These are phyloP conservation scores for Cerrena zonata DNA, from an alignment of 1,284 basidiomycete genomes.

Conservation along the genomic window DNA sequence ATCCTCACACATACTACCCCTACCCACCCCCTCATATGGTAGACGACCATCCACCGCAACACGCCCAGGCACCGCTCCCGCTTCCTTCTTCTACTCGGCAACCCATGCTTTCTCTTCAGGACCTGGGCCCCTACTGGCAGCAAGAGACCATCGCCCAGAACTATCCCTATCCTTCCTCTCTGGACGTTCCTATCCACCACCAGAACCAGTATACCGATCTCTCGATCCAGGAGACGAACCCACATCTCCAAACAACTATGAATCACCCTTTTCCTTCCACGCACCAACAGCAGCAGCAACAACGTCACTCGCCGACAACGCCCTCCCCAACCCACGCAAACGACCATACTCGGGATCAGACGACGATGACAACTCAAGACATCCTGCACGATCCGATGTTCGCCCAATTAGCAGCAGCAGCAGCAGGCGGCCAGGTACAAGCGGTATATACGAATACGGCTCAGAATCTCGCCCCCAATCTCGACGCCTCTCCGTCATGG, in stretches of 20 bases:
- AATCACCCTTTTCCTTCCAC: slow-evolving; percentile 77
- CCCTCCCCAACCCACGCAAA: slow-evolving; percentile 46
- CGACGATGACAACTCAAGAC: slow-evolving; percentile 36
- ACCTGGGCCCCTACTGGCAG: slow-evolving; percentile 36
- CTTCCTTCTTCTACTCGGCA: slow-evolving; percentile 43
- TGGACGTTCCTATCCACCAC: slow-evolving; percentile 8
- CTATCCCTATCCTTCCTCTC: slow-evolving; percentile 36
- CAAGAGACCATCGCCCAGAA: slow-evolving; percentile 26
- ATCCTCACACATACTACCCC: slow-evolving; percentile 43
- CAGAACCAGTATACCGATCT: slow-evolving; percentile 17
- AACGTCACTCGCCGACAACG: slow-evolving; percentile 37
- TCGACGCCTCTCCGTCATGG: slow-evolving; percentile 75
- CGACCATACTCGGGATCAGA: slow-evolving; percentile 56
- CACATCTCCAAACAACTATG: slow-evolving; percentile 28
- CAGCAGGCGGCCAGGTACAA: slow-evolving; percentile 16
- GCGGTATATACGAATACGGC: slow-evolving; percentile 49
- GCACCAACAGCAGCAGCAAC: slow-evolving; percentile 34
- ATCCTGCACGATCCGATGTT: slow-evolving; percentile 25
- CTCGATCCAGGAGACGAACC: slow-evolving; percentile 22
- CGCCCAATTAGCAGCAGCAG: slow-evolving; percentile 27
- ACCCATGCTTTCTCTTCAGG: slow-evolving; percentile 41
- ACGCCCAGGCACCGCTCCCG: slow-evolving; percentile 61
- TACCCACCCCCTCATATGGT: slow-evolving; percentile 32
- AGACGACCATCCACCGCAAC: slow-evolving; percentile 43
- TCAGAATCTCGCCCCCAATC: slow-evolving; percentile 67